Evolutionary conservation across 768 basidiomycete genomes (phyloP).

Genomic region (Tricholoma sp.): DNA sequence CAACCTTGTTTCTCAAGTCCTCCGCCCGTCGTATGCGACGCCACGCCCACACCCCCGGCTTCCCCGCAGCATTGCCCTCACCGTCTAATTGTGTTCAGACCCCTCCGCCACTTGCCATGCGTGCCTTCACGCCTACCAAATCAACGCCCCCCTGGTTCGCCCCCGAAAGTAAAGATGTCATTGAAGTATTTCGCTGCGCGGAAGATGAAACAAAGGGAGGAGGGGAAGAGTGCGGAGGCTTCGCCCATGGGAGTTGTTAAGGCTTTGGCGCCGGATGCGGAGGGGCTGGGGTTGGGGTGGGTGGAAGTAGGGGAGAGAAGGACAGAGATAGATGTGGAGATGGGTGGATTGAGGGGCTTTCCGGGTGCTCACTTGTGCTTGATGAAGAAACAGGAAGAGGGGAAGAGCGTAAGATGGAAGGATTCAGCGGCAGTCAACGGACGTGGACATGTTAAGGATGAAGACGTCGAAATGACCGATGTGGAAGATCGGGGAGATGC

Average conservation of each 20-base stretch:
- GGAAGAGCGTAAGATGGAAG: too few species aligned
- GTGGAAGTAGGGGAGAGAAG: constrained; percentile 9
- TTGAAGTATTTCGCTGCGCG: constrained; percentile 53
- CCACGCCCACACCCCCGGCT: background rate
- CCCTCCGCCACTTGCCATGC: too few species aligned
- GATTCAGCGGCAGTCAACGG: background rate
- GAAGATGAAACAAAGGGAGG: constrained; percentile 48
- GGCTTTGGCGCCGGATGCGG: background rate
- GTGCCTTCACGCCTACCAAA: constrained; percentile 9
- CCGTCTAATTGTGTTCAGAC: background rate
- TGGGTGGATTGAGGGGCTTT: too few species aligned
- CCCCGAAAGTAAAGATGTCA: constrained; percentile 51
- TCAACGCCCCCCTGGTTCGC: constrained; percentile 20
- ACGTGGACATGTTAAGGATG: background rate
- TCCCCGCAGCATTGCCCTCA: background rate
- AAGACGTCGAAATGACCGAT: constrained; percentile 1
- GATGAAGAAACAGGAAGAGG: too few species aligned
- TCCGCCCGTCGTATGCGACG: background rate
- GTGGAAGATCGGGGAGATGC: background rate
- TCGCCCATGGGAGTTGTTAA: constrained; percentile 3
- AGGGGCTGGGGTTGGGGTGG: background rate
- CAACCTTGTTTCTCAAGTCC: too few species aligned
- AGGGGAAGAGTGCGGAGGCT: constrained; percentile 10
- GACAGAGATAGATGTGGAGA: constrained; percentile 31
- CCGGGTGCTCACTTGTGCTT: too few species aligned